Base-by-base conservation (phyloP, 148 eudicot species). In the Fagopyrum homotropicum region DNA sequence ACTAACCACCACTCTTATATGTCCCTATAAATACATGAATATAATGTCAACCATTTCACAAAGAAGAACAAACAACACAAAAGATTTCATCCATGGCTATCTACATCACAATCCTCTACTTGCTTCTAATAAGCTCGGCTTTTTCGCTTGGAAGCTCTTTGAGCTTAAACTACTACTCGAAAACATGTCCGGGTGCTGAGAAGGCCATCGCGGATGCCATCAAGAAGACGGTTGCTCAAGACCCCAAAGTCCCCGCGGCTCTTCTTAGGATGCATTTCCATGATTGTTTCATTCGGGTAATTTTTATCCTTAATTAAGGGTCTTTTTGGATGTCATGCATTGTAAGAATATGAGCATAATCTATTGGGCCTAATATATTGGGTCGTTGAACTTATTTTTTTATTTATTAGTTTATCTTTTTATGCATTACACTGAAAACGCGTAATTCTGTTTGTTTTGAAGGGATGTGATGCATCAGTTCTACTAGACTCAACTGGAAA, bases 381-480 rank as follows among this genome's bases (percentile, higher is more conserved):
- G 26, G 26, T 22, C 26, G 26, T 22, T 22, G 26, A 22, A 22
- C 26, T 22, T 22, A 22, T 22, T 0, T 0, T 0, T 22, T 22
- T 22, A 22, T 22, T 22, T 22, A 22, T 0, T 0, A 22, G 26
- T 22, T 22, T 22, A 22, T 22, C 26, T 22, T 22, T 22, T 22
- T 22, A 22, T 22, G 56, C 17, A 57, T 57, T 57, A 29, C 4
- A 19, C 1, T 35, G 40, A 35, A 35, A 35, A 35, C 40, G 3
- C 40, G 3, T 35, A 35, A 35, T 35, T 35, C 0, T 22, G 8
- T n/a, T 72, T 73, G 54, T 66, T 61, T 51, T 68, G 72, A 56
- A 93, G 98, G 93, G 93, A 0, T 93, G 98, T 84, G 98, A 93
- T 85, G 98, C 86, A 79, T 93, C 98, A 17, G 90, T 93, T 78